phyloP scores from a whole-genome alignment of 139 green algal species.

The Chlorella vulgaris region DNA sequence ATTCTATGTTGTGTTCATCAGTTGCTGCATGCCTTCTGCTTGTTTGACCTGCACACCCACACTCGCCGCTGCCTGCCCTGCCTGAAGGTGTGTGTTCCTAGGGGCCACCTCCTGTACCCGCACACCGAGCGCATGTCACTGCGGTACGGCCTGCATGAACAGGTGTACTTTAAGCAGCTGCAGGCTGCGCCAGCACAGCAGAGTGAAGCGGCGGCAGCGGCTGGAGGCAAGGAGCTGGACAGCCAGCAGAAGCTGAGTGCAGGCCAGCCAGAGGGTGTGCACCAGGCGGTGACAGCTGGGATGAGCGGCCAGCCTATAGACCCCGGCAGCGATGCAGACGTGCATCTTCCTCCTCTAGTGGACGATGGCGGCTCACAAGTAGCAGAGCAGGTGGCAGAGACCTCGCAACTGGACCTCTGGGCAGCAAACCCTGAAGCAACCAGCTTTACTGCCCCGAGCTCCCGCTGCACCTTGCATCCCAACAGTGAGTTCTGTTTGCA shows the following conservation, averaged over 20 bases:
- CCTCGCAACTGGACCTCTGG: no score
- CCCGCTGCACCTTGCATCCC: no score
- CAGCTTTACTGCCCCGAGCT: no score
- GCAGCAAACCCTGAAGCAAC: no score
- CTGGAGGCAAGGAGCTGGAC: background rate
- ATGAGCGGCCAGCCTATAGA: no score
- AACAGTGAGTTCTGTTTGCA: no score
- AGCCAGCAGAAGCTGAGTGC: background rate
- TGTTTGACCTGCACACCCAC: background rate
- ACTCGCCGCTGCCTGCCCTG: background rate
- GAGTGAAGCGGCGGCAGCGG: background rate
- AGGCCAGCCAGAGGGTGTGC: no score
- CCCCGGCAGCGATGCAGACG: background rate
- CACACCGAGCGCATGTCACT: constrained; percentile 2
- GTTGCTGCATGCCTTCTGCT: background rate
- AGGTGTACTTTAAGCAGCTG: background rate
- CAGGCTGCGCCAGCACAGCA: background rate
- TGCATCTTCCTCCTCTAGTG: background rate
- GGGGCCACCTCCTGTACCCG: background rate
- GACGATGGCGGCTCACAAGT: background rate
- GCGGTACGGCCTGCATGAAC: background rate
- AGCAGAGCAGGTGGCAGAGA: no score
- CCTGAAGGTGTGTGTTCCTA: background rate
- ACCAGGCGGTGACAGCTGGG: background rate
- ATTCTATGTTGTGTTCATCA: background rate